Evolutionary conservation across 2,329 filamentous ascomycete genomes (phyloP).

Genomic region (Colletotrichum euphorbiae): DNA sequence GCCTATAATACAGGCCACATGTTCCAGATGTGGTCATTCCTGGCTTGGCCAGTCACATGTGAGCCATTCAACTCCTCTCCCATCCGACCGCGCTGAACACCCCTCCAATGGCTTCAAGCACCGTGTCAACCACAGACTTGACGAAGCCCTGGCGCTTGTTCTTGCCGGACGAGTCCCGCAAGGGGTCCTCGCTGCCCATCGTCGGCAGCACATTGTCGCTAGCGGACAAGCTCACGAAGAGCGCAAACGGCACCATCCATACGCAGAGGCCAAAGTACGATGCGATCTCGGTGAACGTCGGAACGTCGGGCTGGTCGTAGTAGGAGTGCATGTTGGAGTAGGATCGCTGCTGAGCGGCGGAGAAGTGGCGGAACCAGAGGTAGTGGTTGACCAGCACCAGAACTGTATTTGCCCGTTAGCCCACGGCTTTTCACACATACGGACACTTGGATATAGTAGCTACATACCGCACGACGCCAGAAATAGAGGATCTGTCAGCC

Average conservation of each 20-base stretch:
- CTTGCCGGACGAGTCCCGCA: conserved; percentile 59
- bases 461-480: conserved; percentile 80
- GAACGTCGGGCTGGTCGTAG: conserved; percentile 73
- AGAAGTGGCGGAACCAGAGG: conserved; percentile 96
- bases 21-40: not conserved
- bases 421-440: not conserved
- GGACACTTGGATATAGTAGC: no score
- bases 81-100: conserved; percentile 44
- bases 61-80: conserved; percentile 34
- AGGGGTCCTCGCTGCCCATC: conserved; percentile 80
- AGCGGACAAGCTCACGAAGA: conserved; percentile 94
- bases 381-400: conserved; percentile 93
- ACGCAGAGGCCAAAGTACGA: conserved; percentile 97
- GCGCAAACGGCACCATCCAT: conserved; percentile 93
- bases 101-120: conserved; percentile 64
- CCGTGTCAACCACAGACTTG: conserved; percentile 72
- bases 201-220: conserved; percentile 95
- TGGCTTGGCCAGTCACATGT: not conserved
- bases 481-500: conserved; percentile 88
- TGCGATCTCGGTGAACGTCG: conserved; percentile 92
- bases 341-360: conserved; percentile 67
- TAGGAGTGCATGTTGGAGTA: conserved; percentile 69
- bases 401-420: conserved; percentile 56
- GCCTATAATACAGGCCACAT: conserved; percentile 18
- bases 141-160: conserved; percentile 72